phyloP scores from a whole-genome alignment of 208 protist genomes.

The Herpetomonas samuelpessoai region DNA sequence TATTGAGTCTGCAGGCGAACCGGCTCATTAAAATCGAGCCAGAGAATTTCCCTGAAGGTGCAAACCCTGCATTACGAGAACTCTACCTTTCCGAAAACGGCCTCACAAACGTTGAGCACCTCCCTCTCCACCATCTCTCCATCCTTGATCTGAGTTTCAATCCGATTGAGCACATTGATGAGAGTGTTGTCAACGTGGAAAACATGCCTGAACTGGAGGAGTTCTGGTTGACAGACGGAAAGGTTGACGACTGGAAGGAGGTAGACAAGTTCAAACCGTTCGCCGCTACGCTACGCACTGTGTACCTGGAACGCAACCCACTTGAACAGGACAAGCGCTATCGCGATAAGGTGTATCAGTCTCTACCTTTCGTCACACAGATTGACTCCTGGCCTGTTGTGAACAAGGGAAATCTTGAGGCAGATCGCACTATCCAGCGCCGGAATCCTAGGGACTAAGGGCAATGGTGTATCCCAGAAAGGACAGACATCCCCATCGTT shows the following conservation, averaged over 20 bases:
- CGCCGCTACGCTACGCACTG: conserved; percentile 61
- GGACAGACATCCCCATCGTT: no score
- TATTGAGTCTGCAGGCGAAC: conserved; percentile 88
- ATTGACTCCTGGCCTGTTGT: conserved; percentile 90
- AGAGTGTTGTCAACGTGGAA: conserved; percentile 43
- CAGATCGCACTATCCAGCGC: conserved; percentile 69
- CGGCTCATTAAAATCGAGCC: conserved; percentile 59
- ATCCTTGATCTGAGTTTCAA: conserved; percentile 88
- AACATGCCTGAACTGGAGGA: conserved; percentile 81
- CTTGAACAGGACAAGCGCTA: conserved; percentile 89
- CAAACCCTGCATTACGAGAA: conserved; percentile 60
- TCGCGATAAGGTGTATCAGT: conserved; percentile 83
- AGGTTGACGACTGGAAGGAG: conserved; percentile 78
- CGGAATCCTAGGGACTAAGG: conserved; percentile 6
- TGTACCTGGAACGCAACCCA: conserved; percentile 90
- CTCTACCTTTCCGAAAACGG: conserved; percentile 88
- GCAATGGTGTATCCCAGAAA: no score
- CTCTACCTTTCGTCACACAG: conserved; percentile 77
- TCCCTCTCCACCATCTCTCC: conserved; percentile 48
- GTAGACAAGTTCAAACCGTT: conserved; percentile 71
- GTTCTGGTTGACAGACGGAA: conserved; percentile 90
- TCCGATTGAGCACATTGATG: conserved; percentile 69
- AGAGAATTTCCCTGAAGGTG: conserved; percentile 57
- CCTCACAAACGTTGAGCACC: conserved; percentile 57
- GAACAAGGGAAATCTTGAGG: conserved; percentile 81